Percentiles rank a stretch among this genome's conserved stretches.
phyloP scores from a whole-genome alignment of 108 stramenopile genomes.

The Pseudonitzschia multiseries region DNA sequence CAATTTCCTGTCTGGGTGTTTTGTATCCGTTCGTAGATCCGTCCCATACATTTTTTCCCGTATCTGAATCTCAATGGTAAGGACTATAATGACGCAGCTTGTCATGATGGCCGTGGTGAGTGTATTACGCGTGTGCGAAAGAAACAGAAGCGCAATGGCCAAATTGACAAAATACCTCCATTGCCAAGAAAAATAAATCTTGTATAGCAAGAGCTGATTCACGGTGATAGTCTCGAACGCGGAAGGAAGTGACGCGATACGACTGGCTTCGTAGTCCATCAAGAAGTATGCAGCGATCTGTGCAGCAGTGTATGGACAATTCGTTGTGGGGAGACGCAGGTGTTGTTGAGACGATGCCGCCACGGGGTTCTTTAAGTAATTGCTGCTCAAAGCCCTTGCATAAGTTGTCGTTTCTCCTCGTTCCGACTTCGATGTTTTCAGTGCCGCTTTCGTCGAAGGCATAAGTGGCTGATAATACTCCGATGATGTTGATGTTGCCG shows the following conservation, averaged over 20 bases:
- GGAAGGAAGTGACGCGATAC: constrained; percentile 31
- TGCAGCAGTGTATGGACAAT: constrained; percentile 17
- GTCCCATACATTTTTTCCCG: constrained; percentile 19
- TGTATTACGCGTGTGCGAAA: constrained; percentile 19
- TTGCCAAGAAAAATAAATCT: constrained; percentile 21
- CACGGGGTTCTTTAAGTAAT: no score
- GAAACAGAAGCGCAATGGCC: constrained; percentile 36
- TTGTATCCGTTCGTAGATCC: constrained; percentile 20
- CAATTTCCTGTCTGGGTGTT: constrained; percentile 26
- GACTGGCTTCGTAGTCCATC: constrained; percentile 47
- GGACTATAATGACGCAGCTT: constrained; percentile 27
- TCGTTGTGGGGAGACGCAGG: not conserved
- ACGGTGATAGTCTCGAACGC: constrained; percentile 35
- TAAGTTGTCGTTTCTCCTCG: not conserved
- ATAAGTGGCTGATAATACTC: not conserved
- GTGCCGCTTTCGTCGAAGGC: not conserved
- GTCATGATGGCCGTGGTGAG: constrained; percentile 20
- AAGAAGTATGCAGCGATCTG: constrained; percentile 42
- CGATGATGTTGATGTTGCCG: not conserved
- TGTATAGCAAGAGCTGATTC: constrained; percentile 28
- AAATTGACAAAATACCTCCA: constrained; percentile 33
- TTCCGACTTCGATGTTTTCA: not conserved
- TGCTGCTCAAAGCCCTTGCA: no score
- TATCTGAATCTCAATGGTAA: constrained; percentile 32
- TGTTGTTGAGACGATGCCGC: not conserved